These are phyloP conservation scores for Torulaspora indica DNA, from an alignment of 805 yeast genomes.

Conservation along the genomic window DNA sequence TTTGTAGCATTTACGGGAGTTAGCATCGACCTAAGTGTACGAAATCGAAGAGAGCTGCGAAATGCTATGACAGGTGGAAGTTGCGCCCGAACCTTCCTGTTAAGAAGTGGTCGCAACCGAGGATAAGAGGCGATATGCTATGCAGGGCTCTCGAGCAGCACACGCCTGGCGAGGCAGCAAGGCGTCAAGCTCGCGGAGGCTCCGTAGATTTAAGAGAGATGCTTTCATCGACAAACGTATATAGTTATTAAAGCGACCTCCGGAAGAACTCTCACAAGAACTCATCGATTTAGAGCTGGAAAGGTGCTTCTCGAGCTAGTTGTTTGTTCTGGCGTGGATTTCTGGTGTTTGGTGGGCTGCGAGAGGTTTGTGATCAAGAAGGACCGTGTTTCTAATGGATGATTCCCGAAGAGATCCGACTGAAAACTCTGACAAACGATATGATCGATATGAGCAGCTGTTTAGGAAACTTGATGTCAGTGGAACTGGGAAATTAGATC, in stretches of 20 bases:
- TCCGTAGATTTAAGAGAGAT: neutral
- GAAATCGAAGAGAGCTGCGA: too few species aligned
- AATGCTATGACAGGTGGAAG: too few species aligned
- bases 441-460: constrained; percentile 39
- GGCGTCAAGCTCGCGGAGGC: neutral
- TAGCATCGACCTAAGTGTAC: too few species aligned
- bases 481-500: constrained; percentile 37
- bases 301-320: neutral
- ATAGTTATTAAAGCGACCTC: constrained; percentile 3
- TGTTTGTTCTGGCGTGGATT: neutral
- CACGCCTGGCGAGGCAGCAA: neutral
- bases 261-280: neutral
- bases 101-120: too few species aligned
- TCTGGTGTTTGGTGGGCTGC: neutral
- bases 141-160: neutral
- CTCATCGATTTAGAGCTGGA: neutral
- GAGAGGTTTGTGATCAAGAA: neutral
- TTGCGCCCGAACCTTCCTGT: too few species aligned
- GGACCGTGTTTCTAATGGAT: constrained; percentile 5
- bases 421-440: constrained; percentile 29
- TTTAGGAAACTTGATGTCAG: constrained; percentile 44
- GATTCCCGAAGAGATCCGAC: constrained; percentile 8
- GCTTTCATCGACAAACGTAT: neutral
- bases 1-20: too few species aligned
- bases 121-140: too few species aligned